These are phyloP conservation scores for Zymoseptoria crescenta DNA, from an alignment of 2,329 filamentous ascomycete genomes.

Conservation along the genomic window DNA sequence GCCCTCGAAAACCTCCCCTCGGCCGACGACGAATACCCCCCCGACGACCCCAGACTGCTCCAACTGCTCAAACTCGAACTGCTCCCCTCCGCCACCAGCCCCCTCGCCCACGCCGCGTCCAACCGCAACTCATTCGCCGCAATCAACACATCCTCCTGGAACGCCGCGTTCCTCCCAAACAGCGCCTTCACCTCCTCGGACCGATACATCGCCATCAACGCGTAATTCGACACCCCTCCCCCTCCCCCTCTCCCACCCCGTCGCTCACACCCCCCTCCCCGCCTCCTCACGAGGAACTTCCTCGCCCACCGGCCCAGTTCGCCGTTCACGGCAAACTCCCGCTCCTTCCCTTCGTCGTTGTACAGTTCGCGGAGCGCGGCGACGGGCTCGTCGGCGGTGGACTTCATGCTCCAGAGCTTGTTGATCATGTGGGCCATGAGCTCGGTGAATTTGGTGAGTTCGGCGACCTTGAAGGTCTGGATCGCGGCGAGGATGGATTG, in stretches of 20 bases:
- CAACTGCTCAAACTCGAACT: neutral
- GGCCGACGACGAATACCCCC: neutral
- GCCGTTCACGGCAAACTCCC: slow-evolving; percentile 12
- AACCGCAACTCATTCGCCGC: neutral
- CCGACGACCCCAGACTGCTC: neutral
- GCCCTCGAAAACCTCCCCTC: too few species aligned
- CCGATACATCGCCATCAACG: slow-evolving; percentile 3
- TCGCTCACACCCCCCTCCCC: too few species aligned
- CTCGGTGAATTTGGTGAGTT: slow-evolving; percentile 31
- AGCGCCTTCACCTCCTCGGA: neutral
- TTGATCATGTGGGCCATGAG: slow-evolving; percentile 29
- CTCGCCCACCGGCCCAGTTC: slow-evolving; percentile 24
- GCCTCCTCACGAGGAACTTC: slow-evolving; percentile 14
- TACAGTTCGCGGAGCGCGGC: slow-evolving; percentile 31
- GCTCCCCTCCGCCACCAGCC: neutral
- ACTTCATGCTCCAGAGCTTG: slow-evolving; percentile 26
- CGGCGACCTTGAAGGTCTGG: slow-evolving; percentile 29
- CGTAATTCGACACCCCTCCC: slow-evolving; percentile 2
- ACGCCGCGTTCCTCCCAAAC: slow-evolving; percentile 3
- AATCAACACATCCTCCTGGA: slow-evolving; percentile 4
- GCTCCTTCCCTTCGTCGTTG: slow-evolving; percentile 10
- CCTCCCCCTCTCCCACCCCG: too few species aligned
- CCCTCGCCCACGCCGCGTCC: neutral
- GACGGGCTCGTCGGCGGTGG: slow-evolving; percentile 32
- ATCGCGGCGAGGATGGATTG: slow-evolving; percentile 20